Base-by-base conservation (phyloP, 2,329 filamentous ascomycete genomes). In the Phyllosticta citriasiana region DNA sequence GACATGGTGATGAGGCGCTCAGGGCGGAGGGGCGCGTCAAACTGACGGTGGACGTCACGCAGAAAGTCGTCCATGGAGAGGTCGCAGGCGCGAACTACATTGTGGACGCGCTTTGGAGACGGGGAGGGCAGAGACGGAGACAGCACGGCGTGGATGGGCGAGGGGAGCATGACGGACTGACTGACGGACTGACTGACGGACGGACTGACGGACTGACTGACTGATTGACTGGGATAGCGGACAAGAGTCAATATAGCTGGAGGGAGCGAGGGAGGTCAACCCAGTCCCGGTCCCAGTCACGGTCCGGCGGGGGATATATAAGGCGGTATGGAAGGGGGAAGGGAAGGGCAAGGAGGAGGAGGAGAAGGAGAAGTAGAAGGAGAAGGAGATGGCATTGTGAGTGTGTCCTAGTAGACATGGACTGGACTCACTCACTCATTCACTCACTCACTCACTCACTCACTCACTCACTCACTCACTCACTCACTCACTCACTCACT, bases 51-150 rank as follows among this genome's bases (percentile, higher is more conserved):
- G 53, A 77, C 70, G 64, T 80, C 78, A 53, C 67, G 69, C 63
- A 78, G 64, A 63, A 79, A 74, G 64, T 77, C 76, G 65, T 80
- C 78, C 77, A 80, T 78, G 69, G 73, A 77, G 64, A 76, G 73
- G 51, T 76, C 72, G 64, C 73, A 71, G 35, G 69, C 74, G 61
- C 68, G 70, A 59, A 75, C 70, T 64, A 74, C 76, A 72, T 73
- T 67, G 60, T 68, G 69, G 60, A 70, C 61, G 59, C 65, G 65
- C 55, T 67, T 67, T n/a, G 57, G 47, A 53, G 69, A 51, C 19
- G 19, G 19, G 25, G 69, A 68, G 24, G 70, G 66, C 50, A 68
- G 67, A 55, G 72, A 64, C 19, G 71, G 67, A 22, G 75, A 69
- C 60, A 72, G 30, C 35, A 70, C 54, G 19, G 72, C 69, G 63